Conservation (phyloP, 2,329 filamentous ascomycete genomes). For the Botrytis medusae region DNA sequence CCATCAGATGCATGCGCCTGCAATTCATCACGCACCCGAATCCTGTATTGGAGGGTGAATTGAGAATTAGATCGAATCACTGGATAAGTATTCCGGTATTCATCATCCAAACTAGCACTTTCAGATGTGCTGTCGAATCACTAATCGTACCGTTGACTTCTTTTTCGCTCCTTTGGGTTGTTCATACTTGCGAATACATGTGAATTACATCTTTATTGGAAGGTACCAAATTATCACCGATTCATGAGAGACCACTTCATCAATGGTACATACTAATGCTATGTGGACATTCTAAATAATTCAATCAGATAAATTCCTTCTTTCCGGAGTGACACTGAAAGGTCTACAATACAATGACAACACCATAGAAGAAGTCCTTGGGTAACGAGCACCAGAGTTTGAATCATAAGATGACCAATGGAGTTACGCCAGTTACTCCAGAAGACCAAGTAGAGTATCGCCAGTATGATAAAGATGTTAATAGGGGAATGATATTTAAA, state of each 20-base stretch:
- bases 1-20: not conserved
- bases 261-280: not conserved
- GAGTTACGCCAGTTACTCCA: not conserved
- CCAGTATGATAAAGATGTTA: too few relatives aligned
- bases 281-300: not conserved
- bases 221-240: not conserved
- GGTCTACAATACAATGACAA: not conserved
- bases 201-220: not conserved
- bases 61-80: not conserved
- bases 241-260: constrained; percentile 6
- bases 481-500: not conserved
- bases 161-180: constrained; percentile 1
- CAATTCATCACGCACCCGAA: not conserved
- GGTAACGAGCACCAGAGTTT: not conserved
- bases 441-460: not conserved
- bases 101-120: not conserved
- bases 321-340: constrained; percentile 2
- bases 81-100: not conserved
- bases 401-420: not conserved
- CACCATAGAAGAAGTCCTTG: not conserved
- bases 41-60: not conserved
- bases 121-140: constrained; percentile 11
- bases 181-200: not conserved
- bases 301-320: not conserved
- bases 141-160: not conserved